Base-by-base conservation (phyloP, 129 eudicot species). In the Lactuca saligna region DNA sequence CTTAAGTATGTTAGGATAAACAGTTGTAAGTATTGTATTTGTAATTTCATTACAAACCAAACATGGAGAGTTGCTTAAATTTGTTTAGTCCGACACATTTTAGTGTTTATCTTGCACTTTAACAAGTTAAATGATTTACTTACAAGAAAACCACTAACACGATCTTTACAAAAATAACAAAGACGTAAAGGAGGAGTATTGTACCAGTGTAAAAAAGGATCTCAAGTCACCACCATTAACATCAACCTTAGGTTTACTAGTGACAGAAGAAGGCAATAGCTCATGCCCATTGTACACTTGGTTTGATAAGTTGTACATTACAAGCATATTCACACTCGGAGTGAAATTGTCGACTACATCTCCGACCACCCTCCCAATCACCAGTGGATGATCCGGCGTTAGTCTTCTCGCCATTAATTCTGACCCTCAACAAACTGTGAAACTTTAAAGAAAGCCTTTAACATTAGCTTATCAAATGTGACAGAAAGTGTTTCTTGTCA, bases 201-300 rank as follows among this genome's bases (percentile, higher is more conserved):
- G 25, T 81, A 90, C 97, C 95, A 91, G 81, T 25, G 95, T 87
- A 78, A 87, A 91, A 73, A 85, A 85, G 59, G 95, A 82, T 77
- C 91, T 81, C 87, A 91, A 49, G 53, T 91, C 97, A 57, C 91
- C 95, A 37, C 91, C 95, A 73, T 69, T 86, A 77, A 91, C 89
- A 58, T 85, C 81, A 77, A 87, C 95, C 80, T 75, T 85, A 53
- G 97, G 97, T 76, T 87, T 87, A 44, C 57, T 8, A 65, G 81
- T 81, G 46, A 87, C 89, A 15, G 42, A 7, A 49, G 97, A 91
- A 79, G 95, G 95, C 20, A 81, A 79, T 63, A 85, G 79, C 68
- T 91, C 95, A 78, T 81, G 81, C 10, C 97, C 95, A 77, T 87
- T 87, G 77, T 76, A 87, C 61, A 91, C 89, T 62, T 80, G 81